Conservation (phyloP, 208 protist species). For the Leishmania gerbilli region DNA sequence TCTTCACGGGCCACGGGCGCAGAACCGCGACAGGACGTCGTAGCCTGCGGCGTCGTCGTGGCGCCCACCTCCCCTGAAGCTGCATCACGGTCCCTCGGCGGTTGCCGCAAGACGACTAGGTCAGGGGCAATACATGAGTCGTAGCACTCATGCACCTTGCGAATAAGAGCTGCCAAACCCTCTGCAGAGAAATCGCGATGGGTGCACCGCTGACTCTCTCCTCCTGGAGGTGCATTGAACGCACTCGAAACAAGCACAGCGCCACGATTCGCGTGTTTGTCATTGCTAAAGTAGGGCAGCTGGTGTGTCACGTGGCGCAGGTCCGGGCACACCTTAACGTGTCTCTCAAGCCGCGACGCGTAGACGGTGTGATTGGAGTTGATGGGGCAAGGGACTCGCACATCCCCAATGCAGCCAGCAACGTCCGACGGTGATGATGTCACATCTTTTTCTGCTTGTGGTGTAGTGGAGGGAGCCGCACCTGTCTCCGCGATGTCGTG, state of each 20-base stretch:
- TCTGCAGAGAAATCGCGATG: constrained; percentile 28
- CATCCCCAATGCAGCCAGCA: not conserved
- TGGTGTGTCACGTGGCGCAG: constrained; percentile 44
- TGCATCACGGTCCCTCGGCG: not conserved
- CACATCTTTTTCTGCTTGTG: not conserved
- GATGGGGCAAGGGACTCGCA: constrained; percentile 74
- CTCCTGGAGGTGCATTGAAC: not conserved
- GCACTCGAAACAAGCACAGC: constrained; percentile 3
- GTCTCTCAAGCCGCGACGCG: constrained; percentile 50
- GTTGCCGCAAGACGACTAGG: constrained; percentile 19
- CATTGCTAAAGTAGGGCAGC: constrained; percentile 55
- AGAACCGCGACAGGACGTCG: not conserved
- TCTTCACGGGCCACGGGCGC: not conserved
- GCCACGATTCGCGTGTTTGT: constrained; percentile 47
- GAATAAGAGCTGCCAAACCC: constrained; percentile 23
- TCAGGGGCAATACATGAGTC: constrained; percentile 19
- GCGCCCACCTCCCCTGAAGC: not conserved
- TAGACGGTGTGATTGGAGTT: constrained; percentile 82
- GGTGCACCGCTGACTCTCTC: constrained; percentile 3
- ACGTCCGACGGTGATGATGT: not conserved
- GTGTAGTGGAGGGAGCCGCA: not conserved
- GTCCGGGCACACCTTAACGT: constrained; percentile 76
- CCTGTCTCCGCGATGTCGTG: constrained; percentile 25
- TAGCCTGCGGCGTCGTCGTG: not conserved
- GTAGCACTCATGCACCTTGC: constrained; percentile 30